Evolutionary conservation across 495 filamentous ascomycete species (phyloP).

Genomic region (Podospora comata): DNA sequence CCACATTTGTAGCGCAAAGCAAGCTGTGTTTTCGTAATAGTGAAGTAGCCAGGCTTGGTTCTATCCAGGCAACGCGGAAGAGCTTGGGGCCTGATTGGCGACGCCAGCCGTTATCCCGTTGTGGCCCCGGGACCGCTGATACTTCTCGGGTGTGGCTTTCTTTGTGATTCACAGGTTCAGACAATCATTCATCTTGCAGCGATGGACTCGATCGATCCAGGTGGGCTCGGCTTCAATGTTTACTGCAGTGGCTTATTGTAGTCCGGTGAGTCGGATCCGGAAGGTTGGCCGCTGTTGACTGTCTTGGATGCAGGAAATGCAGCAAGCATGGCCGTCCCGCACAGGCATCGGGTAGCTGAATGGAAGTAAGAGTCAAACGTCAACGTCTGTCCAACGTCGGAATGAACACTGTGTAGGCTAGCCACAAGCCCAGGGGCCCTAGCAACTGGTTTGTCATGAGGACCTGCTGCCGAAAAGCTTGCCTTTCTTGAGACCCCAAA

Average conservation of each 20-base stretch:
- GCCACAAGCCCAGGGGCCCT: too few relatives aligned
- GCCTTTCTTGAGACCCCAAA: background rate
- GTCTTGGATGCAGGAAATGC: background rate
- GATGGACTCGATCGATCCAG: slow-evolving; percentile 10
- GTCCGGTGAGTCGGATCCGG: background rate
- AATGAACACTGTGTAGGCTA: background rate
- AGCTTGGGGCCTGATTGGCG: background rate
- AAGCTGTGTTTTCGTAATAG: background rate
- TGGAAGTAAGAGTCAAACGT: background rate
- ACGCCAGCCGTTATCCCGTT: background rate
- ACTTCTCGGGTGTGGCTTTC: background rate
- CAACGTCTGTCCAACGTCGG: background rate
- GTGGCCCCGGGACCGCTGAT: background rate
- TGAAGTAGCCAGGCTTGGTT: background rate
- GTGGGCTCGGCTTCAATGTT: background rate
- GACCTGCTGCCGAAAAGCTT: background rate
- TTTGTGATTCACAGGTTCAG: slow-evolving; percentile 3
- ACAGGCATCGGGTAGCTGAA: background rate
- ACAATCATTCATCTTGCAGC: slow-evolving; percentile 19
- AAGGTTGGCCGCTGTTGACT: background rate
- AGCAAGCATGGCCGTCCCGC: background rate
- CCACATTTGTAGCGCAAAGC: slow-evolving; percentile 5
- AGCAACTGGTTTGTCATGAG: background rate
- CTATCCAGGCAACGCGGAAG: background rate
- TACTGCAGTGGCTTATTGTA: slow-evolving; percentile 3